Conservation (phyloP, 495 filamentous ascomycete species). For the Elasticomyces elasticus region DNA sequence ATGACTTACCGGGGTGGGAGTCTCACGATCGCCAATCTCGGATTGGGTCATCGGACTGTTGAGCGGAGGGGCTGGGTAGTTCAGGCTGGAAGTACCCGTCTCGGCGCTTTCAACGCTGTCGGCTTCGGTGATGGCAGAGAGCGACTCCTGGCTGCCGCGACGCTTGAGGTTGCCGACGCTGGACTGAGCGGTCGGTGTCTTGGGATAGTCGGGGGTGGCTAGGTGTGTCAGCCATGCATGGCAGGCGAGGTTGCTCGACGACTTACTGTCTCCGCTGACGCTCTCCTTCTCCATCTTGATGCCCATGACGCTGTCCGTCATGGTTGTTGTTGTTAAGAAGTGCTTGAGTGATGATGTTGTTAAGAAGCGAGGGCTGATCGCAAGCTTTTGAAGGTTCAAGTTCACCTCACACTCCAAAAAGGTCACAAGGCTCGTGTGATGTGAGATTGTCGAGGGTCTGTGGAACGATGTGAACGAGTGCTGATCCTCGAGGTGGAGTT, state of each 20-base stretch:
- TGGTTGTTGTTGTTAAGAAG: not conserved
- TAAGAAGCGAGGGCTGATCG: not conserved
- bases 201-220: not conserved
- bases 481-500: not conserved
- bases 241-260: slow-evolving; percentile 36
- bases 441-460: not conserved
- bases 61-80: slow-evolving; percentile 19
- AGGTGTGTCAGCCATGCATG: not conserved
- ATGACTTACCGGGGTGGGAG: not conserved
- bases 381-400: not conserved
- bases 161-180: slow-evolving; percentile 8
- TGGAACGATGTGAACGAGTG: not conserved
- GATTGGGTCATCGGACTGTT: slow-evolving; percentile 18
- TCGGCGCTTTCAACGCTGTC: slow-evolving; percentile 3
- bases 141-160: slow-evolving; percentile 9
- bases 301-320: not conserved
- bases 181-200: not conserved
- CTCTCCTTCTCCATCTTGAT: not conserved
- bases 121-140: slow-evolving; percentile 17
- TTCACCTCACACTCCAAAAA: not conserved
- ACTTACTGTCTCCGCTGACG: not conserved
- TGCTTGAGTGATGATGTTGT: not conserved
- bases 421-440: not conserved
- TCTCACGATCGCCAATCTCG: slow-evolving; percentile 1
- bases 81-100: not conserved